Percentiles rank a stretch among this genome's conserved stretches.
phyloP scores from a whole-genome alignment of 352 stramenopile species.

The Pythium aristosporum region DNA sequence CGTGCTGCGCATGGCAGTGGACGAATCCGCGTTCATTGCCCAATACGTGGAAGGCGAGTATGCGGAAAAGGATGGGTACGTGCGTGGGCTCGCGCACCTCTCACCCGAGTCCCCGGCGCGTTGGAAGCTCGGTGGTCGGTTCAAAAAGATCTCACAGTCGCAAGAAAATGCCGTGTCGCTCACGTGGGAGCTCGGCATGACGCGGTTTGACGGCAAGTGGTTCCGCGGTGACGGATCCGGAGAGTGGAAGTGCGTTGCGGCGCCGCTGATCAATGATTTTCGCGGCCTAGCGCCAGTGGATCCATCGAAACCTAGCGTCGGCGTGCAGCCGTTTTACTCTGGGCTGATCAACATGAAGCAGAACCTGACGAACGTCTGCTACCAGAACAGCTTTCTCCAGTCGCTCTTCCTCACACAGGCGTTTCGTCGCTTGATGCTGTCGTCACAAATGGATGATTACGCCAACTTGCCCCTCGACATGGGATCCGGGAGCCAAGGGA shows the following conservation, averaged over 20 bases:
- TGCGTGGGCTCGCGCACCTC: slow-evolving; percentile 55
- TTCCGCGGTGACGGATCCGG: slow-evolving; percentile 81
- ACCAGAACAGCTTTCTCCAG: slow-evolving; percentile 90
- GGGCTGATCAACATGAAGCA: slow-evolving; percentile 90
- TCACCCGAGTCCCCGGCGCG: slow-evolving; percentile 15
- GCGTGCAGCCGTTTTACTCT: slow-evolving; percentile 72
- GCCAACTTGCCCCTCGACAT: slow-evolving; percentile 27
- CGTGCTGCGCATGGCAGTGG: slow-evolving; percentile 45
- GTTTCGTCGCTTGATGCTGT: slow-evolving; percentile 76
- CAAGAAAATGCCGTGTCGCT: slow-evolving; percentile 72
- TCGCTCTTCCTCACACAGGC: slow-evolving; percentile 85
- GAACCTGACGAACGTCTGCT: slow-evolving; percentile 89
- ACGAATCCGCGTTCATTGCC: slow-evolving; percentile 40
- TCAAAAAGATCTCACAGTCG: slow-evolving; percentile 65
- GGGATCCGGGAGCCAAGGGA: slow-evolving; percentile 22
- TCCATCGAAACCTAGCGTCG: slow-evolving; percentile 13
- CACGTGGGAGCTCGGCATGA: slow-evolving; percentile 51
- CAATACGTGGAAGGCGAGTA: slow-evolving; percentile 79
- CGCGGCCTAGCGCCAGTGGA: slow-evolving; percentile 52
- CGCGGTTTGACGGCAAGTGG: slow-evolving; percentile 82
- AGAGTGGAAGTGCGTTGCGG: slow-evolving; percentile 71
- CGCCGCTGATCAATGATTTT: slow-evolving; percentile 55
- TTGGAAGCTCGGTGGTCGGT: slow-evolving; percentile 71
- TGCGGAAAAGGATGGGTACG: slow-evolving; percentile 60
- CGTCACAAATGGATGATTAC: slow-evolving; percentile 46